Evolutionary conservation across 1,284 basidiomycete genomes (phyloP), one percentile per base, ranked within the genome.

Genomic region (Ustilago loliicola): DNA sequence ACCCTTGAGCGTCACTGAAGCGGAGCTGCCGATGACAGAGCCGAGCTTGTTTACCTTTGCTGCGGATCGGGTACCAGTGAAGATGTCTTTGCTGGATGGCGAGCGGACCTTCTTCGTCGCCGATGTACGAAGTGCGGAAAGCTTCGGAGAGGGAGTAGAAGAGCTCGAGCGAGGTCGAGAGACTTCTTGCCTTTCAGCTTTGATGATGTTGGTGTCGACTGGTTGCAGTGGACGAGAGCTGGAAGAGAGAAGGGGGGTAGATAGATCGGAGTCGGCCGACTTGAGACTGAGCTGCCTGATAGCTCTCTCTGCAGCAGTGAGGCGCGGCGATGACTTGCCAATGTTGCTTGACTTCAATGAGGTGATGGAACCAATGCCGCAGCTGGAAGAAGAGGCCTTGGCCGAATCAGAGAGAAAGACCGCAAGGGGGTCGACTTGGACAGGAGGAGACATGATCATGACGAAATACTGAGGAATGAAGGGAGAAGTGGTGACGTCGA

Each of bases 371-470:
- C 4, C 47, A 51, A 30, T n/a, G 36, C 45, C 32, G 30, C 57
- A 50, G 29, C n/a, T 48, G 27, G 23, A 51, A 25, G 23, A 29
- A 7, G 40, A 47, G 21, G 48, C 54, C 25, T 47, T 36, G 25
- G 36, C 36, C 3, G 70, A 55, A 9, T 23, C 21, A 1, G 70
- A 27, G 19, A 27, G 19, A 29, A 58, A 42, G 23, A 45, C 27
- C 19, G 64, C 7, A 48, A 66, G 10, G 19, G 42, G 62, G 15
- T 51, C 47, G 8, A 27, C 51, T 23, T 56, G 32, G 38, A 23
- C 15, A 23, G 48, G 1, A 25, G 70, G 25, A 9, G 70, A 56
- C 70, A 73, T 61, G 25, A 67, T 64, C 71, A 68, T 67, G 61
- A 27, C 34, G n/a, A 47, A 57, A 36, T 23, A 25, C 8, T 10